A percentile compares a stretch with the other conserved stretches of the same genome.
Conservation (phyloP, 1,284 basidiomycete species). For the Leccinum griseonigrum region DNA sequence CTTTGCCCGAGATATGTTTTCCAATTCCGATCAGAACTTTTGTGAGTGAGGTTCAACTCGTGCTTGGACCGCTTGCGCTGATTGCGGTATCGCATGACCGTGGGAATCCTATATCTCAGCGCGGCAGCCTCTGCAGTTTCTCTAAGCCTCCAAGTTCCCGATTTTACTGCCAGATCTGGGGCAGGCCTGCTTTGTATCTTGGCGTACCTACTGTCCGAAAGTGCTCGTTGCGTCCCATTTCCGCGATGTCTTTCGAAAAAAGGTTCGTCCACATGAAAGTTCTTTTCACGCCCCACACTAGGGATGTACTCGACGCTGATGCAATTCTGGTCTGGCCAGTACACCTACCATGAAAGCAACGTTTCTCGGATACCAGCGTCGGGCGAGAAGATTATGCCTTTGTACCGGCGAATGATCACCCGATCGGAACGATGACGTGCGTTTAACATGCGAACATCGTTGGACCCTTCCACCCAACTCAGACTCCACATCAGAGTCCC, state of each 20-base stretch:
- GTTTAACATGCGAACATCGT: conserved; percentile 44
- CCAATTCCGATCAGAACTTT: too few relatives aligned
- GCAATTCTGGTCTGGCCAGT: conserved; percentile 6
- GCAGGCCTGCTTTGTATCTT: conserved; percentile 86
- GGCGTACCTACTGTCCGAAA: conserved; percentile 77
- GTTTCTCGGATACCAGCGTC: conserved; percentile 28
- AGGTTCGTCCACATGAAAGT: conserved; percentile 69
- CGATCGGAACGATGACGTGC: background rate
- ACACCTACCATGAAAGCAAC: conserved; percentile 9
- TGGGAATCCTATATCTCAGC: too few relatives aligned
- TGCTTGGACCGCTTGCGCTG: too few relatives aligned
- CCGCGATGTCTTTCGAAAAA: conserved; percentile 76
- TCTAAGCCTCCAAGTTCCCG: conserved; percentile 60
- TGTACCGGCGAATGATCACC: conserved; percentile 52
- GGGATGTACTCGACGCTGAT: conserved; percentile 36
- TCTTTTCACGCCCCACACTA: conserved; percentile 52
- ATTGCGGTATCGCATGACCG: too few relatives aligned
- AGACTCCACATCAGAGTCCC: too few relatives aligned
- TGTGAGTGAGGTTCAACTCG: too few relatives aligned
- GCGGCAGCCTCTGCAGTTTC: conserved; percentile 38
- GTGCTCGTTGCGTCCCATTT: conserved; percentile 87
- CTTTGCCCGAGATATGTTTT: too few relatives aligned
- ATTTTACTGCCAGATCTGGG: conserved; percentile 77
- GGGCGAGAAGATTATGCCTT: conserved; percentile 70
- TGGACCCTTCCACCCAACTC: conserved; percentile 33